A percentile compares a stretch with the other conserved stretches of the same genome.
Evolutionary conservation across 139 green algal species (phyloP).

Genomic region (Micractinium conductrix): DNA sequence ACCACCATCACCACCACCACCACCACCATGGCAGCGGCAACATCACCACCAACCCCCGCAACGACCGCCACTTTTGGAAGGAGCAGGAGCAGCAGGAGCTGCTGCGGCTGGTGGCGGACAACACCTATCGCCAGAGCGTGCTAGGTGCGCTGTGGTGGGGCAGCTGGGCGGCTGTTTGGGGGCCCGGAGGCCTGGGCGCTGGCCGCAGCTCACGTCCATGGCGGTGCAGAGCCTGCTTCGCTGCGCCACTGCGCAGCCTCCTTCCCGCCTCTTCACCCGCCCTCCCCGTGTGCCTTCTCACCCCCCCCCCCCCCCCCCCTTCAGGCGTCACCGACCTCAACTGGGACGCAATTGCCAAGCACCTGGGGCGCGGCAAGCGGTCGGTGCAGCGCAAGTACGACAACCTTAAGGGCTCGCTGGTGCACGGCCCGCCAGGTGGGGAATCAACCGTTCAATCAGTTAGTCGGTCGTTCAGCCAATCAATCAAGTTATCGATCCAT

Average conservation of each 20-base stretch:
- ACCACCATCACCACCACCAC: neutral
- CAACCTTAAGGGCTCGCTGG: conserved; percentile 46
- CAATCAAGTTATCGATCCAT: too few species aligned
- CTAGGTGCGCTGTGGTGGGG: conserved; percentile 31
- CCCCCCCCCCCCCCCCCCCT: neutral
- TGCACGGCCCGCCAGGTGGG: neutral
- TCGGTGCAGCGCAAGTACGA: conserved; percentile 53
- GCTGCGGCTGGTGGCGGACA: conserved; percentile 34
- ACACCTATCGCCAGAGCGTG: conserved; percentile 24
- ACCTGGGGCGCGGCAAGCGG: conserved; percentile 49
- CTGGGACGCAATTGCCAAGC: conserved; percentile 52
- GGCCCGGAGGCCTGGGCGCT: too few species aligned
- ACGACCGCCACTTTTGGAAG: conserved; percentile 54
- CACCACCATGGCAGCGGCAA: neutral
- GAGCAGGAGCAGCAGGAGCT: conserved; percentile 47
- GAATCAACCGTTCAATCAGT: too few species aligned
- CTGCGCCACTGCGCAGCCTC: too few species aligned
- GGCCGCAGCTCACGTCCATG: too few species aligned
- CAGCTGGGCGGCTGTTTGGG: neutral
- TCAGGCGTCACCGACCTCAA: conserved; percentile 40
- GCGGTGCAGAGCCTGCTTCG: too few species aligned
- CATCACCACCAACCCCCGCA: conserved; percentile 3
- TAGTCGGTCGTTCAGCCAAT: too few species aligned
- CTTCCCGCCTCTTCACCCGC: neutral
- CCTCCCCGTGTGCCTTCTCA: neutral